Conservation (phyloP, 2,329 filamentous ascomycete species). For the Arachnomyces sp. region DNA sequence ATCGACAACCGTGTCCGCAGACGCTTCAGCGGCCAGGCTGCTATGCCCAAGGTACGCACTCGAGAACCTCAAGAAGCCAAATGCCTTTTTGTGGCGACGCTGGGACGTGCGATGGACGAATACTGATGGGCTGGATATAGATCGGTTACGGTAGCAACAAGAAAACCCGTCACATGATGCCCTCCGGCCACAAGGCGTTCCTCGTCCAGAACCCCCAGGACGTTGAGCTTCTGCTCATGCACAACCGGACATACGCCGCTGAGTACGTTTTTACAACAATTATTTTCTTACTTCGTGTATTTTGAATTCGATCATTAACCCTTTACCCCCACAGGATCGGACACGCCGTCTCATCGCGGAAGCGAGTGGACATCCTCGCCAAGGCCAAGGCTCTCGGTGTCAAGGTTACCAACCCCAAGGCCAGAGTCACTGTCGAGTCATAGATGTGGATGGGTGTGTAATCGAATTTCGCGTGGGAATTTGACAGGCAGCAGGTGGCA, state of each 20-base stretch:
- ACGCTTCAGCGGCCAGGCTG: slow-evolving; percentile 91
- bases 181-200: slow-evolving; percentile 99
- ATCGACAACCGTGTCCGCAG: slow-evolving; percentile 97
- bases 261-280: slow-evolving; percentile 62
- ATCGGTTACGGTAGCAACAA: slow-evolving; percentile 99
- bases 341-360: slow-evolving; percentile 95
- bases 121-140: slow-evolving; percentile 41
- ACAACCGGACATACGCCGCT: slow-evolving; percentile 98
- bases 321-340: slow-evolving; percentile 61
- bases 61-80: neutral
- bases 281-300: neutral
- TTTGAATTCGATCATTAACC: slow-evolving; percentile 6
- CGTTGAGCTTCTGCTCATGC: slow-evolving; percentile 97
- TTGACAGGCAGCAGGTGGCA: neutral
- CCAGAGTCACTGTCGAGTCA: slow-evolving; percentile 92
- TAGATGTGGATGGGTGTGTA: slow-evolving; percentile 31
- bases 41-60: slow-evolving; percentile 91
- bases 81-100: neutral
- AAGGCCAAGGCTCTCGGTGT: slow-evolving; percentile 97
- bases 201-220: slow-evolving; percentile 95
- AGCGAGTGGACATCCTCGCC: slow-evolving; percentile 96
- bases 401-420: slow-evolving; percentile 99
- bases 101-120: neutral
- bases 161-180: slow-evolving; percentile 98
- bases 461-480: neutral